Base-by-base conservation (phyloP, 2,329 filamentous ascomycete genomes). In the Fusarium concolor region DNA sequence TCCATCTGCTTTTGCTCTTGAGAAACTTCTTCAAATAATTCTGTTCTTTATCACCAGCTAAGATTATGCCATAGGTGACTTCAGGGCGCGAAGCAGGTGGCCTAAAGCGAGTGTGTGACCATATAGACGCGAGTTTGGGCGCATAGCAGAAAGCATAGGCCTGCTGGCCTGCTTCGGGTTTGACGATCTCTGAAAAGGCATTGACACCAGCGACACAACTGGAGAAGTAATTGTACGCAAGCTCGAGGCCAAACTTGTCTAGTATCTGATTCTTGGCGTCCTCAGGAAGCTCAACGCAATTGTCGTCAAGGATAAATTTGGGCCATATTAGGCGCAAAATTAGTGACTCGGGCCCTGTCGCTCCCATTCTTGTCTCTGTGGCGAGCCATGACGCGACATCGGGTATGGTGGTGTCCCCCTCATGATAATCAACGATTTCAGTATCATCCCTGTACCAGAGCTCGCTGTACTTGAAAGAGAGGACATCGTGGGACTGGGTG, bases 121-220 rank as follows among this genome's bases (percentile, higher is more conserved):
- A 81, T 24, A 78, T 68, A 17, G 75, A 72, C 9, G 77, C 79
- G 24, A 81, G 64, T 51, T 81, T 81, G 4, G 80, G 80, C 18
- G 76, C 74, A 43, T 80, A 80, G 54, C 75, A 76, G 56, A 80
- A 76, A 4, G 76, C 72, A 52, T 76, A 79, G 5, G 76, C 62
- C 14, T 70, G 71, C 9, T 63, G 53, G 6, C 68, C 51, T 3
- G 33, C 31, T 5, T 64, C 47, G 3, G 62, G 43, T 6, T 28
- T 49, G 2, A 47, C 38, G 2, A 55, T 38, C 11, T 50, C 43
- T 1, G 71, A 68, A 39, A 80, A 70, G 1, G 71, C 70, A 14
- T 75, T 71, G 8, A 79, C 71, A 10, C 78, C 79, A 4, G 78
- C 76, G 39, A 79, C 70, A 56, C 73, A 76, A 43, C 75, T 79